A percentile compares a stretch with the other conserved stretches of the same genome.
Evolutionary conservation across 2,329 filamentous ascomycete genomes (phyloP).

Genomic region (Apiospora malaysiana): DNA sequence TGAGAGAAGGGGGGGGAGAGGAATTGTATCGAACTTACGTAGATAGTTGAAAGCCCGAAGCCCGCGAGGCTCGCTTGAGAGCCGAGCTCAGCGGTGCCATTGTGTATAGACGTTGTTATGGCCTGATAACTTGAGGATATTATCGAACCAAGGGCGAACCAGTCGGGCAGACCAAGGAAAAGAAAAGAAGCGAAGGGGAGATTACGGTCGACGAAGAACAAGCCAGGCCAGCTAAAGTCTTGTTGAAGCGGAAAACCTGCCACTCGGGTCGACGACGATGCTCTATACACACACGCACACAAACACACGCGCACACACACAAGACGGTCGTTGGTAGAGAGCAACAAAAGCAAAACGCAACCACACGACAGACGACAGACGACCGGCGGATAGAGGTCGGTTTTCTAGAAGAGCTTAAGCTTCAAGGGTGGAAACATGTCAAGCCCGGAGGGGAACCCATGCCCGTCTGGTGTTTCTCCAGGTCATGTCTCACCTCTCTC

Average conservation of each 20-base stretch:
- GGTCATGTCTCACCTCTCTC: neutral
- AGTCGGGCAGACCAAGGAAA: neutral
- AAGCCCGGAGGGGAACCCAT: neutral
- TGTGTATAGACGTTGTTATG: neutral
- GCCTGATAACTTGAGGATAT: conserved; percentile 5
- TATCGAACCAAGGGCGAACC: conserved; percentile 9
- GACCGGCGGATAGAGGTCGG: neutral
- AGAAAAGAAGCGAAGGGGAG: neutral
- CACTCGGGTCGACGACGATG: conserved; percentile 14
- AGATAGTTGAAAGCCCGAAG: neutral
- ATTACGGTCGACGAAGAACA: conserved; percentile 11
- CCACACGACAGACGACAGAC: neutral
- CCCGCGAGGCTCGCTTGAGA: neutral
- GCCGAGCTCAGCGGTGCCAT: conserved; percentile 10
- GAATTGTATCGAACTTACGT: neutral
- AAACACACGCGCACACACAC: too few relatives aligned
- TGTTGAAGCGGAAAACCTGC: conserved; percentile 18
- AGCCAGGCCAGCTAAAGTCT: conserved; percentile 13
- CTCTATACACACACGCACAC: neutral
- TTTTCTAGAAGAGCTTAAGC: conserved; percentile 16
- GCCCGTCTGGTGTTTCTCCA: neutral
- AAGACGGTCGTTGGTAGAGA: neutral
- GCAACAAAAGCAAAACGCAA: neutral
- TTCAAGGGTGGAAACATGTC: neutral
- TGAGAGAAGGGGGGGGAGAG: neutral